These are phyloP conservation scores for Marasmius oreades DNA, from an alignment of 1,284 basidiomycete species.

Conservation along the genomic window DNA sequence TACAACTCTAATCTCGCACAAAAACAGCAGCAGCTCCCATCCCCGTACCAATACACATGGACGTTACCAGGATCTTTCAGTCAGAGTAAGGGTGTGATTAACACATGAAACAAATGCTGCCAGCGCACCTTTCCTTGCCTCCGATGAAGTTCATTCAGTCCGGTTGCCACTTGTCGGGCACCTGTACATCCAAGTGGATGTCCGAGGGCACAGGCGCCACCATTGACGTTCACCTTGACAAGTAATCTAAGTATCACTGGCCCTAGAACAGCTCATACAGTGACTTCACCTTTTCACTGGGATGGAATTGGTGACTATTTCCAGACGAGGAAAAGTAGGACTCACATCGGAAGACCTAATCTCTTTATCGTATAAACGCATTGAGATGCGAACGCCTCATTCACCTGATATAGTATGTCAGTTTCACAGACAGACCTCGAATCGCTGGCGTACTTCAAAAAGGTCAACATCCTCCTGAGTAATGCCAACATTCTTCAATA, in stretches of 20 bases:
- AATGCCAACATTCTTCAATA: conserved; percentile 62
- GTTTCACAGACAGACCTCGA: background rate
- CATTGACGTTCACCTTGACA: conserved; percentile 84
- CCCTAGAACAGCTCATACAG: background rate
- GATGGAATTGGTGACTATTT: conserved; percentile 2
- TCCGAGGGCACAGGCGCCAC: conserved; percentile 87
- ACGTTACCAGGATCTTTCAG: conserved; percentile 66
- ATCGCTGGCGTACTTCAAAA: conserved; percentile 56
- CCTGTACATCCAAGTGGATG: conserved; percentile 91
- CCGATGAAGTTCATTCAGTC: conserved; percentile 77
- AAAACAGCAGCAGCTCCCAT: conserved; percentile 86
- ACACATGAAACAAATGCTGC: background rate
- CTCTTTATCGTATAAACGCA: conserved; percentile 79
- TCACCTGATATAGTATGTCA: conserved; percentile 54
- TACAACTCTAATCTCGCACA: conserved; percentile 53
- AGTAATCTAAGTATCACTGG: conserved; percentile 29
- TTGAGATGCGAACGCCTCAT: conserved; percentile 91
- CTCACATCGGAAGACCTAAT: conserved; percentile 54
- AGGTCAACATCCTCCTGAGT: conserved; percentile 74
- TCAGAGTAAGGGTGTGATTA: background rate
- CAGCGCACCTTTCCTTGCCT: conserved; percentile 68
- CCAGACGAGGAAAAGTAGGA: background rate
- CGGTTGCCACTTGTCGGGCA: conserved; percentile 85
- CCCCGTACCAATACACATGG: conserved; percentile 88
- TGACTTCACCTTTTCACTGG: conserved; percentile 33